A percentile compares a stretch with the other conserved stretches of the same genome.
Conservation (phyloP, 2,329 filamentous ascomycete species). For the Diaporthe australafricana region DNA sequence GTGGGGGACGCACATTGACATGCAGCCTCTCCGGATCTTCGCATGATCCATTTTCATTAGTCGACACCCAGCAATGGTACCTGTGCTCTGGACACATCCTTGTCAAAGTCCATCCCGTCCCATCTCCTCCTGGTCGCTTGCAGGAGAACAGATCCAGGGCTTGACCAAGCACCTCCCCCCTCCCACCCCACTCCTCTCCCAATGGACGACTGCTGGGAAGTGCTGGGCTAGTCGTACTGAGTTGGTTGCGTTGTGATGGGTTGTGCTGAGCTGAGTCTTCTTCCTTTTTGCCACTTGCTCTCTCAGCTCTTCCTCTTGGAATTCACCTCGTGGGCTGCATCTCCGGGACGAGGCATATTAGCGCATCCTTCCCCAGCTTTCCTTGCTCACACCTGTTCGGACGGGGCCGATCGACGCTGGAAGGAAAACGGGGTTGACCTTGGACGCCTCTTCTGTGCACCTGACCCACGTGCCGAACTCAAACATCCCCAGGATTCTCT, state of each 20-base stretch:
- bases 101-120: slow-evolving; percentile 6
- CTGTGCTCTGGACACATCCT: slow-evolving; percentile 9
- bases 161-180: not conserved
- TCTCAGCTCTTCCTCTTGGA: not conserved
- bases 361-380: slow-evolving; percentile 23
- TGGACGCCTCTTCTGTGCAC: slow-evolving; percentile 7
- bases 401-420: slow-evolving; percentile 17
- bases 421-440: not conserved
- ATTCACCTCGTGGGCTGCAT: not conserved
- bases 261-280: slow-evolving; percentile 6
- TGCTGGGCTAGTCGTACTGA: not conserved
- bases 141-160: not conserved
- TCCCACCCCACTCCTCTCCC: not conserved
- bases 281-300: slow-evolving; percentile 7
- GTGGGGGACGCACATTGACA: slow-evolving; percentile 25
- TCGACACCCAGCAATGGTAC: slow-evolving; percentile 13
- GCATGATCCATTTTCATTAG: slow-evolving; percentile 25
- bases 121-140: slow-evolving; percentile 12
- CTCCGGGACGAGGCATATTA: slow-evolving; percentile 15
- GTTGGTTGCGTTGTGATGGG: not conserved
- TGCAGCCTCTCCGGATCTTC: slow-evolving; percentile 29
- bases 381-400: not conserved
- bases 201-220: not conserved
- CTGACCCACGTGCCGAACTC: slow-evolving; percentile 4
- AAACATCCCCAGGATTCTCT: not conserved